phyloP scores from a whole-genome alignment of 805 yeast species.

The Hanseniaspora clermontiae region DNA sequence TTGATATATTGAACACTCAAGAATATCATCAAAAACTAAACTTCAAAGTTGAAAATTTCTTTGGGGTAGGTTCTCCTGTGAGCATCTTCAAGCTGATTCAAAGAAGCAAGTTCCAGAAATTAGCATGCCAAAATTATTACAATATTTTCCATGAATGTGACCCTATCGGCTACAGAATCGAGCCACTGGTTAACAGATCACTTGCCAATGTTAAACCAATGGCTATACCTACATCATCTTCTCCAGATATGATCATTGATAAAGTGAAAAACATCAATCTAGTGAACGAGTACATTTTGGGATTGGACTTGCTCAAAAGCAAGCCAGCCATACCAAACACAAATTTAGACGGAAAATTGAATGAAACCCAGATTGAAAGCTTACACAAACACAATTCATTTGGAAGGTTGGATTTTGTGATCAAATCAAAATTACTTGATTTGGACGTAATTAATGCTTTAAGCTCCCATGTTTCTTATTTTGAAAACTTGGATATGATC shows the following conservation, averaged over 20 bases:
- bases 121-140: constrained; percentile 46
- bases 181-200: constrained; percentile 49
- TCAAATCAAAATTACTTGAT: constrained; percentile 70
- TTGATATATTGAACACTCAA: constrained; percentile 49
- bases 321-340: constrained; percentile 18
- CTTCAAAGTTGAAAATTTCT: constrained; percentile 62
- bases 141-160: constrained; percentile 85
- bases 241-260: constrained; percentile 22
- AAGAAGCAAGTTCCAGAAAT: constrained; percentile 41
- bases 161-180: constrained; percentile 80
- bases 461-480: constrained; percentile 78
- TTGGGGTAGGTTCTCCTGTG: constrained; percentile 80
- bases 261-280: constrained; percentile 17
- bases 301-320: constrained; percentile 13
- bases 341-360: constrained; percentile 20
- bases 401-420: constrained; percentile 71
- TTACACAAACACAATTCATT: constrained; percentile 40
- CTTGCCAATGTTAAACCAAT: constrained; percentile 22
- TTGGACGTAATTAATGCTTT: constrained; percentile 68
- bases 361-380: constrained; percentile 26
- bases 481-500: constrained; percentile 76
- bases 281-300: constrained; percentile 14
- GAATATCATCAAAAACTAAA: constrained; percentile 33
- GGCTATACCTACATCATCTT: constrained; percentile 22
- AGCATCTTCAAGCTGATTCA: constrained; percentile 73